Conservation (phyloP, 2,329 filamentous ascomycete species). For the Xylariaceae sp. region DNA sequence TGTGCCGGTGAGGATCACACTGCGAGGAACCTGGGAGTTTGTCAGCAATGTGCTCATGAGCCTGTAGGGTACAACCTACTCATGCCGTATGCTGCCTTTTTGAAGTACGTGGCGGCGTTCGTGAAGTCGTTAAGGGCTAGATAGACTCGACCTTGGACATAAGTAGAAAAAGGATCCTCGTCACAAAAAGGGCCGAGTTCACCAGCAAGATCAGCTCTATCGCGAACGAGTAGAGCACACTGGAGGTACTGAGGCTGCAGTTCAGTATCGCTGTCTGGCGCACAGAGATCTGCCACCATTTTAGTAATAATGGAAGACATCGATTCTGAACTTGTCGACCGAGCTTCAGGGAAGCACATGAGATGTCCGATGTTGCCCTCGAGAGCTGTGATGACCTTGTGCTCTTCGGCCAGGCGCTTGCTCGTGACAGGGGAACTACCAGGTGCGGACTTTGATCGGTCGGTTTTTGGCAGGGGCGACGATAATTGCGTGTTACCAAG, state of each 20-base stretch:
- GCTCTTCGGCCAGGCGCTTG: conserved; percentile 42
- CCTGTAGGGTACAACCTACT: conserved; percentile 52
- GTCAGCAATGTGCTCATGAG: background rate
- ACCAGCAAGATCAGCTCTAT: conserved; percentile 55
- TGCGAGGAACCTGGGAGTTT: conserved; percentile 37
- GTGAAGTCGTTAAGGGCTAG: conserved; percentile 70
- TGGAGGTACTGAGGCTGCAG: conserved; percentile 57
- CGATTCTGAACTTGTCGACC: conserved; percentile 32
- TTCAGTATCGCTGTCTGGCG: conserved; percentile 61
- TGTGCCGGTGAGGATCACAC: conserved; percentile 48
- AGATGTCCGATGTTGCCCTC: conserved; percentile 60
- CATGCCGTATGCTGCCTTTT: conserved; percentile 76
- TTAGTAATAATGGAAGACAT: conserved; percentile 56
- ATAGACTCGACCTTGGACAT: conserved; percentile 78
- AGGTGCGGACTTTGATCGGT: conserved; percentile 32
- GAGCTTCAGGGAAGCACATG: conserved; percentile 53
- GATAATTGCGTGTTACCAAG: conserved; percentile 56
- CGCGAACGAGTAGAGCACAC: conserved; percentile 56
- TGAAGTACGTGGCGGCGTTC: conserved; percentile 71
- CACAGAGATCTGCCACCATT: conserved; percentile 62
- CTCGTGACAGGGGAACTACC: conserved; percentile 26
- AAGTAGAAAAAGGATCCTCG: conserved; percentile 62
- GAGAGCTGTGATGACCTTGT: conserved; percentile 51
- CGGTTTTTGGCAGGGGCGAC: conserved; percentile 40
- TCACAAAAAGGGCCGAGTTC: conserved; percentile 54